A percentile compares a stretch with the other conserved stretches of the same genome.
Conservation (phyloP, 2,329 filamentous ascomycete genomes). For the Colletotrichum ledebouriae region DNA sequence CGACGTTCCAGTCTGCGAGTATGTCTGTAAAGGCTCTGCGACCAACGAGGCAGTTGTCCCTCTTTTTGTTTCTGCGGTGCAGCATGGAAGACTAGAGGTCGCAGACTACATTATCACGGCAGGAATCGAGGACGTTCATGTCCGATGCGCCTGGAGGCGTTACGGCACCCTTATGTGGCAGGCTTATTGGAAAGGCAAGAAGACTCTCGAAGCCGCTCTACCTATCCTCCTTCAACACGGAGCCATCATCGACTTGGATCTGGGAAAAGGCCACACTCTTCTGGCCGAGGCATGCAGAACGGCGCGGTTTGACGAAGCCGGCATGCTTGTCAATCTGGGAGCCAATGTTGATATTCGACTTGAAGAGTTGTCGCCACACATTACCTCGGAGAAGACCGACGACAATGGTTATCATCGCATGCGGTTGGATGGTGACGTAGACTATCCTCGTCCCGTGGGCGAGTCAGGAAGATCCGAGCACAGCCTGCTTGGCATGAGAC, state of each 20-base stretch:
- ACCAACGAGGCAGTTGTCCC: not conserved
- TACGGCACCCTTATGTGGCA: constrained; percentile 9
- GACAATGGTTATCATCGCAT: not conserved
- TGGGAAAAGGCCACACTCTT: constrained; percentile 12
- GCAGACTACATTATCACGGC: not conserved
- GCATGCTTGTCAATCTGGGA: not conserved
- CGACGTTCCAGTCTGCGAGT: not conserved
- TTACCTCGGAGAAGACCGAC: not conserved
- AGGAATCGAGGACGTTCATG: not conserved
- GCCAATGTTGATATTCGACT: not conserved
- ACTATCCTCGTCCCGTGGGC: too few relatives aligned
- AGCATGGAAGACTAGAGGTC: not conserved
- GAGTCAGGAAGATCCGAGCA: too few relatives aligned
- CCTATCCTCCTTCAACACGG: not conserved
- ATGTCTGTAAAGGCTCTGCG: not conserved
- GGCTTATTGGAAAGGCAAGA: not conserved
- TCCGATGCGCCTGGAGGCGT: not conserved
- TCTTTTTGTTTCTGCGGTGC: not conserved
- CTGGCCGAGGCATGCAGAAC: constrained; percentile 17
- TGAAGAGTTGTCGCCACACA: not conserved
- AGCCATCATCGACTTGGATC: constrained; percentile 13
- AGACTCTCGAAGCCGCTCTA: constrained; percentile 1
- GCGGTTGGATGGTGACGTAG: too few relatives aligned
- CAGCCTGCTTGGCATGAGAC: not conserved
- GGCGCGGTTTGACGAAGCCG: not conserved